A percentile compares a stretch with the other conserved stretches of the same genome.
phyloP scores from a whole-genome alignment of 208 protist genomes.

The Trypanosoma cruzi region DNA sequence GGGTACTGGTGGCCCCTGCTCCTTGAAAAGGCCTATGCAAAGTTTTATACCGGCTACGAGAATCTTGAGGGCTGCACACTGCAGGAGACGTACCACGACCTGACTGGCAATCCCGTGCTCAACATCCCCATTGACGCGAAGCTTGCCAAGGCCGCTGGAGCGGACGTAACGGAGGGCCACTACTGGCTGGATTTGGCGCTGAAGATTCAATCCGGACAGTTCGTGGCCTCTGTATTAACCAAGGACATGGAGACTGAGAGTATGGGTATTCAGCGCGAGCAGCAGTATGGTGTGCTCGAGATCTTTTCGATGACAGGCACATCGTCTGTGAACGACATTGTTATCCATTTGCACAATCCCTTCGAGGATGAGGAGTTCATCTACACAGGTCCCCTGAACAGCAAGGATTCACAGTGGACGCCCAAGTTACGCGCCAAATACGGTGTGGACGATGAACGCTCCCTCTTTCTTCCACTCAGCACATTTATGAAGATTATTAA shows the following conservation, averaged over 20 bases:
- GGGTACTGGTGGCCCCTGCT: conserved; percentile 74
- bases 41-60: conserved; percentile 77
- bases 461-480: conserved; percentile 41
- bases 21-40: conserved; percentile 81
- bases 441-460: conserved; percentile 32
- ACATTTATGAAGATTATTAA: conserved; percentile 39
- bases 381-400: conserved; percentile 52
- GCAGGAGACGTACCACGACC: conserved; percentile 72
- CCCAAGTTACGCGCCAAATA: conserved; percentile 29
- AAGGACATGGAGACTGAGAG: conserved; percentile 50
- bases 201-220: conserved; percentile 56
- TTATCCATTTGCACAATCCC: conserved; percentile 72
- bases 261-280: conserved; percentile 69
- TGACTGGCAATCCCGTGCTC: conserved; percentile 56
- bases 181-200: conserved; percentile 77
- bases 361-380: conserved; percentile 77
- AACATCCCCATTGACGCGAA: conserved; percentile 38
- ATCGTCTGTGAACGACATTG: conserved; percentile 60
- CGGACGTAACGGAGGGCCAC: conserved; percentile 36
- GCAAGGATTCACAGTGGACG: conserved; percentile 44
- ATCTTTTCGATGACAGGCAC: conserved; percentile 74
- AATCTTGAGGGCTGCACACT: conserved; percentile 63
- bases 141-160: conserved; percentile 36
- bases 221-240: conserved; percentile 59
- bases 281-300: conserved; percentile 82